These are phyloP conservation scores for Chionographis japonica DNA, from an alignment of 106 monocot genomes.

Conservation along the genomic window DNA sequence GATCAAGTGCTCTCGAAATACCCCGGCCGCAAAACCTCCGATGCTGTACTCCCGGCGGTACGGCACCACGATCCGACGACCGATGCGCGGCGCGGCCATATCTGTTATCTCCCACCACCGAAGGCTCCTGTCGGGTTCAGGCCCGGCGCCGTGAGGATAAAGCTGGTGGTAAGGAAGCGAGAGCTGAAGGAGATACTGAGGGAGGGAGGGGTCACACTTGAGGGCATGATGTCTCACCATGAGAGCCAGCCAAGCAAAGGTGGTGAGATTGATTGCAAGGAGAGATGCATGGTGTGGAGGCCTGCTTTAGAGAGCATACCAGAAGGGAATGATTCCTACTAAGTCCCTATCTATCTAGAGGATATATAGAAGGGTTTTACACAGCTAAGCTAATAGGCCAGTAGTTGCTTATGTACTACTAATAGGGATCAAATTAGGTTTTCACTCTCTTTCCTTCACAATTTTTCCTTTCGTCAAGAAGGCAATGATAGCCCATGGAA, in stretches of 20 bases:
- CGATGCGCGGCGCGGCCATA: constrained; percentile 3
- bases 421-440: too few relatives aligned
- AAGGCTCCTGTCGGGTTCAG: neutral
- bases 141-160: constrained; percentile 24
- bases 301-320: constrained; percentile 21
- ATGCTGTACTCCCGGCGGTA: constrained; percentile 1
- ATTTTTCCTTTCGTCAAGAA: too few relatives aligned
- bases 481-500: too few relatives aligned
- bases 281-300: constrained; percentile 12
- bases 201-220: constrained; percentile 23
- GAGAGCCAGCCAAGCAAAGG: constrained; percentile 8
- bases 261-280: neutral
- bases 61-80: constrained; percentile 1
- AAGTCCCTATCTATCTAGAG: too few relatives aligned
- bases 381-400: too few relatives aligned
- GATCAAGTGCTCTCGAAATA: constrained; percentile 10
- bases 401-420: too few relatives aligned
- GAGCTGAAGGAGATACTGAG: constrained; percentile 38
- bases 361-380: too few relatives aligned
- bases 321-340: constrained; percentile 16
- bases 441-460: too few relatives aligned
- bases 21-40: constrained; percentile 17
- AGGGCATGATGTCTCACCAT: constrained; percentile 19
- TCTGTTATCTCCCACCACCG: constrained; percentile 20
- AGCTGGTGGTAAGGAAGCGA: constrained; percentile 46